Evolutionary conservation across 768 basidiomycete genomes (phyloP), one percentile per base, ranked within the genome.

Genomic region (Boletus fagicola): DNA sequence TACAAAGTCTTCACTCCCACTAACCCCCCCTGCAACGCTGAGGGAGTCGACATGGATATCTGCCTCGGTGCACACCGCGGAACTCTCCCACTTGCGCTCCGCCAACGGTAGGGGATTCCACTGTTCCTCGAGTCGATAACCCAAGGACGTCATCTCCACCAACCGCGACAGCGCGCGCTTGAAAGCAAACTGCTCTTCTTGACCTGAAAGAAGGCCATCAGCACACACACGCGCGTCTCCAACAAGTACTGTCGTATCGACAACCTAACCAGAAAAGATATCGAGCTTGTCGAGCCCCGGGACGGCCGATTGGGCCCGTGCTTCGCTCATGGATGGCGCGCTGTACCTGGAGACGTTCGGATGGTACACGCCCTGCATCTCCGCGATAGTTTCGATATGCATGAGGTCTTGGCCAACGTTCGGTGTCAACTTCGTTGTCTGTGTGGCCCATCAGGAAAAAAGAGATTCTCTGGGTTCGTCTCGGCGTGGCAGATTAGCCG

Each of bases 311-410:
- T 72, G 66, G 5, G 58, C 58, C 26, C 68, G 72, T 24, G 69
- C 61, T 54, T 71, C 61, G 28, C 59, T 61, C 67, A 74, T 76
- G 36, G 64, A 59, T 11, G 72, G 72, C 38, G 16, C 48, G 5
- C n/a, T 46, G 45, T 46, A n/a, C 45, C 28, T 45, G 18, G 79
- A 74, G 20, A 85, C 74, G 67, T 85, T 85, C 5, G 84, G 84
- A 28, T 81, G 73, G 60, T 80, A 81, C 0, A 78, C 74, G 39
- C 78, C 78, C 44, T 76, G 76, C 28, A 77, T 76, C 59, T 83
- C 83, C 22, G 76, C 76, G 15, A 82, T 66, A 1, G 80, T 76
- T 62, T 85, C 84, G 6, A 80, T 79, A 53, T 78, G 67, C 63
- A 78, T 28, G 16, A 11, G 26, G 45, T n/a, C 45, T 28, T n/a